These are phyloP conservation scores for Diacronema lutheri DNA, from an alignment of 78 protist species.

Conservation along the genomic window DNA sequence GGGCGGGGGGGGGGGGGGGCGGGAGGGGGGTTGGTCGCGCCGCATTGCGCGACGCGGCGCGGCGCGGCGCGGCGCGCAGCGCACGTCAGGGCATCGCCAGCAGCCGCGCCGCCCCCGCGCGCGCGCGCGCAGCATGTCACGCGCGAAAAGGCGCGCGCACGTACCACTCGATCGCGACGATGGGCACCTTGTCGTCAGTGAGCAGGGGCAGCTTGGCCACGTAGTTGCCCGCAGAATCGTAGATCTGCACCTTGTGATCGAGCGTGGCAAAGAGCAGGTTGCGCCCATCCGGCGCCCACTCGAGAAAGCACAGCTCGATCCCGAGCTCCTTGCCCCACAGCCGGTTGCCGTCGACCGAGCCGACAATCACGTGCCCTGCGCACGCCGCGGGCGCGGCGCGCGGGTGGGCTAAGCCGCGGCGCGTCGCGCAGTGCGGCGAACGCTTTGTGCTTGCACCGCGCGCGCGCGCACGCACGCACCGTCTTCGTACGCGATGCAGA, in stretches of 20 bases:
- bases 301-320: constrained; percentile 22
- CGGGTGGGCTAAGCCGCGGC: no score
- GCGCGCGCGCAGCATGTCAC: no score
- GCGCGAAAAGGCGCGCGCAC: background rate
- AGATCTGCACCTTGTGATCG: constrained; percentile 41
- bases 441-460: no score
- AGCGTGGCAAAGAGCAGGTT: constrained; percentile 34
- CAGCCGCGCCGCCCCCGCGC: no score
- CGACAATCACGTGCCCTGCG: background rate
- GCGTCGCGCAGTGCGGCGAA: background rate
- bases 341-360: constrained; percentile 60
- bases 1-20: no score
- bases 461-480: constrained; percentile 17
- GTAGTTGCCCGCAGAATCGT: constrained; percentile 47
- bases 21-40: no score
- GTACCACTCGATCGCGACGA: constrained; percentile 28
- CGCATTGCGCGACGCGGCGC: no score
- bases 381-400: no score
- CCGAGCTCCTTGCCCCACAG: constrained; percentile 61
- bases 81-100: no score
- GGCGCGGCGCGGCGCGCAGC: no score
- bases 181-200: no score
- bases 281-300: constrained; percentile 76
- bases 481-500: constrained; percentile 80
- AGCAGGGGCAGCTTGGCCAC: background rate